A percentile compares a stretch with the other conserved stretches of the same genome.
phyloP scores from a whole-genome alignment of 139 green algal species.

The Chlorella ohadii region DNA sequence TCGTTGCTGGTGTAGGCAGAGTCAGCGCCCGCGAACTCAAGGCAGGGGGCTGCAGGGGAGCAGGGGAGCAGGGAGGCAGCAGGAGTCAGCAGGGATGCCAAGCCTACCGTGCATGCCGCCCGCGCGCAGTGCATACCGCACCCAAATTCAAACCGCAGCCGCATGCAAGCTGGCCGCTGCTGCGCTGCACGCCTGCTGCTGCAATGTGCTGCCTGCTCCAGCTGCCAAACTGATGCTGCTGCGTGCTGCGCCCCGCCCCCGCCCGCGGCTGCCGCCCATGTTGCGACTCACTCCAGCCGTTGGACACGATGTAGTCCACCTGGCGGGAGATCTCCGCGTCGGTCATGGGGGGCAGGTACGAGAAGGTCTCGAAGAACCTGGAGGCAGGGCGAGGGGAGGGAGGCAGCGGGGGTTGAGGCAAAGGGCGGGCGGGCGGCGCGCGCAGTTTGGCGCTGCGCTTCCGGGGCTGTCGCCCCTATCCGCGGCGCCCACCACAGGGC shows the following conservation, averaged over 20 bases:
- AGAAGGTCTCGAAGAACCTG: slow-evolving; percentile 99
- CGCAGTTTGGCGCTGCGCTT: neutral
- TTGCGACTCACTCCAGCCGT: slow-evolving; percentile 65
- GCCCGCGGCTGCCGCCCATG: too few species aligned
- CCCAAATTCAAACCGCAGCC: too few species aligned
- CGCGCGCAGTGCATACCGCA: too few species aligned
- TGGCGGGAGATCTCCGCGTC: slow-evolving; percentile 91
- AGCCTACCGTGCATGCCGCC: too few species aligned
- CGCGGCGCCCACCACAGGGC: neutral
- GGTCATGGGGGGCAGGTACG: slow-evolving; percentile 96
- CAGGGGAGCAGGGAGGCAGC: neutral
- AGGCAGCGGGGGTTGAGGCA: neutral
- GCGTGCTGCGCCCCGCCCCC: neutral
- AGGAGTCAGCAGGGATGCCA: too few species aligned
- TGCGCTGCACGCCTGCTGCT: neutral
- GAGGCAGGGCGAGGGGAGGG: slow-evolving; percentile 1
- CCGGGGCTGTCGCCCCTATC: neutral
- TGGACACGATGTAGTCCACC: slow-evolving; percentile 95
- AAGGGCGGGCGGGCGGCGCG: neutral
- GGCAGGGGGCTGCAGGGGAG: slow-evolving; percentile 70
- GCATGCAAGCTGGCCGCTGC: too few species aligned
- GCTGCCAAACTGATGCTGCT: neutral
- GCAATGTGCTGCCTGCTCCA: neutral
- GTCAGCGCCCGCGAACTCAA: slow-evolving; percentile 92
- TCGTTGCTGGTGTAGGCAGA: slow-evolving; percentile 76